These are phyloP conservation scores for Colletotrichum incanum DNA, from an alignment of 2,329 filamentous ascomycete species.

Conservation along the genomic window DNA sequence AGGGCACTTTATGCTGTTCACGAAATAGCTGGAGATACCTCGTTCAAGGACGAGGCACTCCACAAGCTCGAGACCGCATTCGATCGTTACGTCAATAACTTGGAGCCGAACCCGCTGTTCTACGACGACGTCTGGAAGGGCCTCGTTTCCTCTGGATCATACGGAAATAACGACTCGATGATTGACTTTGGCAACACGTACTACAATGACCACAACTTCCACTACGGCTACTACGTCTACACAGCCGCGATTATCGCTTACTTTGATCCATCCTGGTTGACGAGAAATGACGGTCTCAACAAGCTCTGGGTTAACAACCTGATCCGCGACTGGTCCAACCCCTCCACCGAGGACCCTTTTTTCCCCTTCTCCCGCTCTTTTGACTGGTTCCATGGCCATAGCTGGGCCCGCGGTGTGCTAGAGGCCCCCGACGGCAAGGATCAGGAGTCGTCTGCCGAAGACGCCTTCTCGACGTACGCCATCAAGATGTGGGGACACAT, in stretches of 20 bases:
- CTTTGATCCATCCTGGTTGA: conserved; percentile 79
- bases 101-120: conserved; percentile 70
- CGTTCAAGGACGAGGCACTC: conserved; percentile 67
- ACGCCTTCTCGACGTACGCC: conserved; percentile 83
- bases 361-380: conserved; percentile 85
- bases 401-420: conserved; percentile 82
- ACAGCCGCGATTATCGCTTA: conserved; percentile 82
- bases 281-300: conserved; percentile 61
- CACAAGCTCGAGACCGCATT: conserved; percentile 72
- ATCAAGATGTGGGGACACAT: conserved; percentile 88
- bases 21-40: conserved; percentile 69
- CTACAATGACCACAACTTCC: conserved; percentile 77
- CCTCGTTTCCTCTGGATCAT: conserved; percentile 78
- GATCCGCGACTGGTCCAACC: conserved; percentile 82
- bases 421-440: conserved; percentile 77
- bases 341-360: conserved; percentile 72
- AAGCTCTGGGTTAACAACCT: conserved; percentile 82
- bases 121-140: conserved; percentile 79
- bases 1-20: conserved; percentile 72
- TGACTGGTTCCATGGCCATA: conserved; percentile 90
- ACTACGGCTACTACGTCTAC: conserved; percentile 86
- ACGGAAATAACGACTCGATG: conserved; percentile 73
- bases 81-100: conserved; percentile 71
- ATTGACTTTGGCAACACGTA: conserved; percentile 86
- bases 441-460: conserved; percentile 86